A percentile compares a stretch with the other conserved stretches of the same genome.
phyloP scores from a whole-genome alignment of 495 filamentous ascomycete genomes.

The Penicillium macrosclerotiorum region DNA sequence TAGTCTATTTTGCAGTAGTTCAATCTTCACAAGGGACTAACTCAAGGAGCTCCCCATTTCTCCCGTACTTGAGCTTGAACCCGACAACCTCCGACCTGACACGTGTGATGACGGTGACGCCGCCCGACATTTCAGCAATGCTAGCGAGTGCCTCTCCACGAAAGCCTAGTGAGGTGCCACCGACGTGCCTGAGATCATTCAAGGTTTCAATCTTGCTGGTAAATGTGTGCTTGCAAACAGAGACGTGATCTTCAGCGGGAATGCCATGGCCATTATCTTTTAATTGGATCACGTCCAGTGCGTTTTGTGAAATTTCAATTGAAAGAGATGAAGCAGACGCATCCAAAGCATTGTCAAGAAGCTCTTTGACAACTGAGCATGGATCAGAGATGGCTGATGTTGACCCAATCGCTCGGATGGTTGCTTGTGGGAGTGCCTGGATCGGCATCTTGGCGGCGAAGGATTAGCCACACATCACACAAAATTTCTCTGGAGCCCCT shows the following conservation, averaged over 20 bases:
- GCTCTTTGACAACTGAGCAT: slow-evolving; percentile 78
- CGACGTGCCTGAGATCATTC: slow-evolving; percentile 65
- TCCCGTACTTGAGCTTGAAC: slow-evolving; percentile 46
- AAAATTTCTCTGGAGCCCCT: not conserved
- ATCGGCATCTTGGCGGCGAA: slow-evolving; percentile 54
- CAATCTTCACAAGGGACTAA: slow-evolving; percentile 15
- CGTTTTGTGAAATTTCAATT: slow-evolving; percentile 72
- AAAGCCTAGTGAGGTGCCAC: slow-evolving; percentile 76
- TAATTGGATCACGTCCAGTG: slow-evolving; percentile 80
- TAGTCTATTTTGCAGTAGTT: not conserved
- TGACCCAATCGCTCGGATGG: slow-evolving; percentile 68
- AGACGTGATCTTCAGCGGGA: slow-evolving; percentile 60
- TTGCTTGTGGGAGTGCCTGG: slow-evolving; percentile 60
- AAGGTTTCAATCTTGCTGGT: slow-evolving; percentile 84
- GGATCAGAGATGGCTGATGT: slow-evolving; percentile 71
- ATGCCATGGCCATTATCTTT: slow-evolving; percentile 91
- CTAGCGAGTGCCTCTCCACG: slow-evolving; percentile 85
- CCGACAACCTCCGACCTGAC: slow-evolving; percentile 69
- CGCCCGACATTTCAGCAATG: slow-evolving; percentile 63
- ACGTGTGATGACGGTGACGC: slow-evolving; percentile 67
- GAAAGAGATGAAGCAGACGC: slow-evolving; percentile 71
- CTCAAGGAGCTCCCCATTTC: slow-evolving; percentile 49
- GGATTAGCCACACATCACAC: slow-evolving; percentile 13
- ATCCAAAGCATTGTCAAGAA: slow-evolving; percentile 90
- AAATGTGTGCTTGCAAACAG: slow-evolving; percentile 66